Evolutionary conservation across 2,329 filamentous ascomycete species (phyloP).

Genomic region (Graphiopsis chlorocephala): DNA sequence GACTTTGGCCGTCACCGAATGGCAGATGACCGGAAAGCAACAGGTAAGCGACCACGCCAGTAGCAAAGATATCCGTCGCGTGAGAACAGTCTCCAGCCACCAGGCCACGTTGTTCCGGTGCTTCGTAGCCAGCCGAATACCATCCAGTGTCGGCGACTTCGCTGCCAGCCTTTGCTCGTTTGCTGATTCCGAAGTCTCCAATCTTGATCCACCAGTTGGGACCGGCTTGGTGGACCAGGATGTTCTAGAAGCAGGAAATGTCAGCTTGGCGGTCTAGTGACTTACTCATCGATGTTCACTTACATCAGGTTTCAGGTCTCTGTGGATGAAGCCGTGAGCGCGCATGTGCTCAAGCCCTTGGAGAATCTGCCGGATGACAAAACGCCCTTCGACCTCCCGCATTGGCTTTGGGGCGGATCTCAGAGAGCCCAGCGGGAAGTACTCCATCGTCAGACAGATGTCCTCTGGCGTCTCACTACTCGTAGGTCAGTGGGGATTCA

Average conservation of each 20-base stretch:
- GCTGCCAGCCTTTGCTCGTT: neutral
- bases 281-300: no score
- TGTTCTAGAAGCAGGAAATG: conserved; percentile 36
- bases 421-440: no score
- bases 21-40: no score
- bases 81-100: neutral
- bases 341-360: conserved; percentile 39
- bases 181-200: conserved; percentile 42
- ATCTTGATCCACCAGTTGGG: conserved; percentile 42
- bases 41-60: conserved; percentile 1
- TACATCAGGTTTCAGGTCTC: conserved; percentile 40
- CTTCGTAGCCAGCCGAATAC: neutral
- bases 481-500: no score
- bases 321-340: conserved; percentile 35
- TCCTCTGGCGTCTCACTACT: conserved; percentile 26
- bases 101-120: neutral
- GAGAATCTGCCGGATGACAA: conserved; percentile 37
- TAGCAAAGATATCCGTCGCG: conserved; percentile 6
- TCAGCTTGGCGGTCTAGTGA: no score
- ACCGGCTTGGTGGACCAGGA: conserved; percentile 30
- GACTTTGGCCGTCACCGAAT: no score
- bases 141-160: neutral
- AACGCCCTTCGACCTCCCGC: no score
- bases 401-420: no score
- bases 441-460: conserved; percentile 41